A percentile compares a stretch with the other conserved stretches of the same genome.
phyloP scores from a whole-genome alignment of 2,329 filamentous ascomycete genomes.

The Monilinia fructigena region DNA sequence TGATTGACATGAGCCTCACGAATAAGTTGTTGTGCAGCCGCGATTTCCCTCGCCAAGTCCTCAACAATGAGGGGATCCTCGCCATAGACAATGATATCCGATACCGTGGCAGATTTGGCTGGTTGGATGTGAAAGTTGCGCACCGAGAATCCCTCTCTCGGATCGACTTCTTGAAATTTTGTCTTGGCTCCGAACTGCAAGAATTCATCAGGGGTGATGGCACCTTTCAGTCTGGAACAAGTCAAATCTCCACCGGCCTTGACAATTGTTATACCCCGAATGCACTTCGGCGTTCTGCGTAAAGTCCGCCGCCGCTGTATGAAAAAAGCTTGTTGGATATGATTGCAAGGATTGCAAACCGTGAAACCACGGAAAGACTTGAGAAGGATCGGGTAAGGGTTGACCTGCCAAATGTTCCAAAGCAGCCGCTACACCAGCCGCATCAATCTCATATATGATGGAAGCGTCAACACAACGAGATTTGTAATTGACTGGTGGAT shows the following conservation, averaged over 20 bases:
- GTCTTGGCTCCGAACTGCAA: conserved; percentile 46
- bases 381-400: conserved; percentile 77
- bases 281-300: conserved; percentile 69
- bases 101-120: conserved; percentile 81
- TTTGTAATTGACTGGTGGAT: conserved; percentile 66
- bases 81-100: conserved; percentile 90
- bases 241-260: conserved; percentile 83
- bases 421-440: conserved; percentile 66
- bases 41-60: conserved; percentile 66
- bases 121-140: conserved; percentile 97
- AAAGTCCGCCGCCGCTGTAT: conserved; percentile 70
- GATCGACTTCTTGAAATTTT: conserved; percentile 77
- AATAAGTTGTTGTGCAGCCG: conserved; percentile 75
- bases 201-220: conserved; percentile 78
- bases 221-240: conserved; percentile 77
- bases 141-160: conserved; percentile 87
- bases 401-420: conserved; percentile 75
- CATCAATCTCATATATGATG: conserved; percentile 70
- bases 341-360: conserved; percentile 88
- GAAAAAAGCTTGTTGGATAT: conserved; percentile 88
- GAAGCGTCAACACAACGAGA: conserved; percentile 52
- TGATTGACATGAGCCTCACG: conserved; percentile 60
- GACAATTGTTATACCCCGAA: conserved; percentile 79
- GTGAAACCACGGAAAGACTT: conserved; percentile 95
- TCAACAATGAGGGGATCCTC: conserved; percentile 62